Conservation (phyloP, 2,329 filamentous ascomycete species). For the Blastomyces parvus region DNA sequence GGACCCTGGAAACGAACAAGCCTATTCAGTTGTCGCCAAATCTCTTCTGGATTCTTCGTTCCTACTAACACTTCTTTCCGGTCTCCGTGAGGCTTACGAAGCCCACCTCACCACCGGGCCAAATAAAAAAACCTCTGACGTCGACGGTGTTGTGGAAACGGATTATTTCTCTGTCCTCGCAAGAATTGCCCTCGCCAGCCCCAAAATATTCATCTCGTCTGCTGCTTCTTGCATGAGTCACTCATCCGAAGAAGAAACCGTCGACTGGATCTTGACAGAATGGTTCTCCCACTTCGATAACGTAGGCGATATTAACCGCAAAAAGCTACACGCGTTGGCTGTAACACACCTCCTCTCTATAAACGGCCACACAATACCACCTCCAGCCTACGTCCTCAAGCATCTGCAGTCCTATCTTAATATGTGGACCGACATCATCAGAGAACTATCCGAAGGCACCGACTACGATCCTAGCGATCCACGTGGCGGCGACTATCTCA, state of each 20-base stretch:
- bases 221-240: constrained; percentile 30
- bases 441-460: constrained; percentile 36
- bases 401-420: constrained; percentile 39
- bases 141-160: constrained; percentile 67
- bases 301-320: constrained; percentile 38
- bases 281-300: constrained; percentile 43
- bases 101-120: constrained; percentile 76
- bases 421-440: constrained; percentile 39
- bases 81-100: constrained; percentile 58
- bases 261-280: constrained; percentile 39
- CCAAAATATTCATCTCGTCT: constrained; percentile 54
- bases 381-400: constrained; percentile 34
- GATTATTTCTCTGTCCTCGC: constrained; percentile 80
- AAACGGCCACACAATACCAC: constrained; percentile 27
- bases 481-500: constrained; percentile 33
- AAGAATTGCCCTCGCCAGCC: constrained; percentile 64
- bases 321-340: constrained; percentile 40
- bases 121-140: constrained; percentile 56
- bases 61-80: constrained; percentile 53
- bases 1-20: constrained; percentile 47
- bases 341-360: constrained; percentile 38
- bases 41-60: constrained; percentile 58
- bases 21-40: constrained; percentile 53
- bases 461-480: constrained; percentile 28
- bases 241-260: constrained; percentile 25